These are phyloP conservation scores for Lactarius quietus DNA, from an alignment of 768 basidiomycete genomes.

Conservation along the genomic window DNA sequence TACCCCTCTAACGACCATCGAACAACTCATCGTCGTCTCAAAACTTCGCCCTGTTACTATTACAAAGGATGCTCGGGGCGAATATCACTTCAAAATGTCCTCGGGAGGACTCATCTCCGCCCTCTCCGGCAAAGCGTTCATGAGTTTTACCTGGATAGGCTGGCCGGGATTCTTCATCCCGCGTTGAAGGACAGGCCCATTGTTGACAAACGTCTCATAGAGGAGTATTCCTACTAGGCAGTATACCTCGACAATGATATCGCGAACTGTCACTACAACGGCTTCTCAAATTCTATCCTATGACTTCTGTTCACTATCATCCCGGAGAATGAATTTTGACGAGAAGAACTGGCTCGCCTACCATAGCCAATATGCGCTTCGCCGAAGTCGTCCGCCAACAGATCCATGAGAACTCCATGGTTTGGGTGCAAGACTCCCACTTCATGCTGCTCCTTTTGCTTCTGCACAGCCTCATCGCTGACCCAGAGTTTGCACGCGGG, in stretches of 20 bases:
- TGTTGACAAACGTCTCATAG: slow-evolving; percentile 89
- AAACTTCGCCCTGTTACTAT: slow-evolving; percentile 96
- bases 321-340: slow-evolving; percentile 99
- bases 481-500: slow-evolving; percentile 49
- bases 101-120: slow-evolving; percentile 97
- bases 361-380: slow-evolving; percentile 90
- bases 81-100: slow-evolving; percentile 99
- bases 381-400: slow-evolving; percentile 84
- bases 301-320: slow-evolving; percentile 99
- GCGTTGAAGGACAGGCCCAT: slow-evolving; percentile 80
- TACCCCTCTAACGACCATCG: slow-evolving; percentile 36
- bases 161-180: slow-evolving; percentile 97
- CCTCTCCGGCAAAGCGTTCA: slow-evolving; percentile 95
- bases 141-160: slow-evolving; percentile 97
- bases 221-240: slow-evolving; percentile 95
- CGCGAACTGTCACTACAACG: slow-evolving; percentile 97
- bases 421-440: slow-evolving; percentile 99
- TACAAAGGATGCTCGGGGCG: slow-evolving; percentile 84
- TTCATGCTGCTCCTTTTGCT: slow-evolving; percentile 98
- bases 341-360: slow-evolving; percentile 98
- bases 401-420: slow-evolving; percentile 83
- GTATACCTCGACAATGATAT: slow-evolving; percentile 98
- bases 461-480: slow-evolving; percentile 83
- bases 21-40: slow-evolving; percentile 86
- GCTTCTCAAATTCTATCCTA: slow-evolving; percentile 98